phyloP scores from a whole-genome alignment of 2,329 filamentous ascomycete genomes.

The Sarocladium kiliense region DNA sequence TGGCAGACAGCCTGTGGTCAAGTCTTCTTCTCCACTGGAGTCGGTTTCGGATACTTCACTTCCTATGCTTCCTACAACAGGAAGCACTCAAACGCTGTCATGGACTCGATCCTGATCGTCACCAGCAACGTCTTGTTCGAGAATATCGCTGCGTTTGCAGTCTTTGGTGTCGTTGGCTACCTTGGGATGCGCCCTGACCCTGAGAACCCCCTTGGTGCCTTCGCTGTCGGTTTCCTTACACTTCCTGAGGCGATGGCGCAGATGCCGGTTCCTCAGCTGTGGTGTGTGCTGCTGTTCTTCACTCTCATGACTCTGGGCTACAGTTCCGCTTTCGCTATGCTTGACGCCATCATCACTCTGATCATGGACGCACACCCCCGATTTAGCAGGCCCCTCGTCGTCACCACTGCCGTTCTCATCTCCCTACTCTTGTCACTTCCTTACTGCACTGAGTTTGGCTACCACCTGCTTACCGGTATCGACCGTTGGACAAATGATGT shows the following conservation, averaged over 20 bases:
- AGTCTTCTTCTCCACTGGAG: constrained; percentile 55
- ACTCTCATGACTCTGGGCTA: constrained; percentile 54
- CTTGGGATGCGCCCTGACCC: constrained; percentile 32
- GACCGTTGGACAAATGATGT: constrained; percentile 53
- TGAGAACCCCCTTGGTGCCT: constrained; percentile 41
- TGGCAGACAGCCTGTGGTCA: constrained; percentile 58
- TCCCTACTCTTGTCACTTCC: constrained; percentile 50
- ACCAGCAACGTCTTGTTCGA: constrained; percentile 52
- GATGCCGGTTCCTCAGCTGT: constrained; percentile 53
- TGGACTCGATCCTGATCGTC: constrained; percentile 52
- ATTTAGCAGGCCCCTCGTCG: constrained; percentile 40
- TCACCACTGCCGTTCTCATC: constrained; percentile 41
- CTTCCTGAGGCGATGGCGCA: constrained; percentile 49
- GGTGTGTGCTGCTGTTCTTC: constrained; percentile 54
- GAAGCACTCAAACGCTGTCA: constrained; percentile 52
- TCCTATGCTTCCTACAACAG: constrained; percentile 55
- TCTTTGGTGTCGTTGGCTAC: constrained; percentile 52
- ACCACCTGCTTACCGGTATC: constrained; percentile 48
- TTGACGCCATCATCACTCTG: constrained; percentile 50
- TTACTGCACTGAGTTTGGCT: constrained; percentile 54
- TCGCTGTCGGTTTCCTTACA: constrained; percentile 54
- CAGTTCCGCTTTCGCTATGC: constrained; percentile 54
- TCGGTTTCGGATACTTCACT: constrained; percentile 55
- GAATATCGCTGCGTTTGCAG: constrained; percentile 42
- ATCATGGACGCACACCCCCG: constrained; percentile 47